Percentiles rank a stretch among this genome's conserved stretches.
Evolutionary conservation across 1,284 basidiomycete genomes (phyloP).

Genomic region (Phlebopus sp.): DNA sequence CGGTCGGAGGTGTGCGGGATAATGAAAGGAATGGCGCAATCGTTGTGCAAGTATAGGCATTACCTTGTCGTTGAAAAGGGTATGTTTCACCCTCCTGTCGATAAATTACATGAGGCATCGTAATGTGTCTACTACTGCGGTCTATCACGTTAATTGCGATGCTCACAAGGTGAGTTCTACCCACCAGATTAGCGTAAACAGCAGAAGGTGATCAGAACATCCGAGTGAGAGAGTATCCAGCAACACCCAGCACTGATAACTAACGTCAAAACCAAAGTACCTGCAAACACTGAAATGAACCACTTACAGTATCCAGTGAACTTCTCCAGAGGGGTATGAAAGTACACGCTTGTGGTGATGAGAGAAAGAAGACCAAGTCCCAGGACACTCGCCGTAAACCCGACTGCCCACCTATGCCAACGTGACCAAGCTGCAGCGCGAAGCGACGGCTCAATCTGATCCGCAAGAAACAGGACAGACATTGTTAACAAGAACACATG

Average conservation of each 20-base stretch:
- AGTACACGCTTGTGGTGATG: slow-evolving; percentile 84
- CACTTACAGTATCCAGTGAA: slow-evolving; percentile 78
- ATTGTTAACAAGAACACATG: slow-evolving; percentile 92
- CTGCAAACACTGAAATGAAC: not conserved
- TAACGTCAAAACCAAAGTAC: slow-evolving; percentile 7
- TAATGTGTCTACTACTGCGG: too few relatives aligned
- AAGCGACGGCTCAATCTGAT: slow-evolving; percentile 64
- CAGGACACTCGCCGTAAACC: slow-evolving; percentile 50
- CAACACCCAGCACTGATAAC: slow-evolving; percentile 41
- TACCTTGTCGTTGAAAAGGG: too few relatives aligned
- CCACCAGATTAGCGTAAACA: too few relatives aligned
- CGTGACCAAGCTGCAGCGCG: slow-evolving; percentile 36
- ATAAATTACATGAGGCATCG: too few relatives aligned
- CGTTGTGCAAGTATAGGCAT: slow-evolving; percentile 9
- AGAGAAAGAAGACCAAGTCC: slow-evolving; percentile 73
- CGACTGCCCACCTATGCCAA: slow-evolving; percentile 46
- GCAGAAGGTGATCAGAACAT: slow-evolving; percentile 14
- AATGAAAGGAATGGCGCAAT: slow-evolving; percentile 15
- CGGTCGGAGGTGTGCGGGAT: slow-evolving; percentile 25
- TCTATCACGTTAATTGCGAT: too few relatives aligned
- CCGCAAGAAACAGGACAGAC: slow-evolving; percentile 75
- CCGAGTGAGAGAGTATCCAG: slow-evolving; percentile 38
- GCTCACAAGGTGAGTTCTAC: too few relatives aligned
- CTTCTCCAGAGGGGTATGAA: slow-evolving; percentile 89
- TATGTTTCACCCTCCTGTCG: too few relatives aligned